phyloP scores from a whole-genome alignment of 2,329 filamentous ascomycete species.

The Epicoccum nigrum region DNA sequence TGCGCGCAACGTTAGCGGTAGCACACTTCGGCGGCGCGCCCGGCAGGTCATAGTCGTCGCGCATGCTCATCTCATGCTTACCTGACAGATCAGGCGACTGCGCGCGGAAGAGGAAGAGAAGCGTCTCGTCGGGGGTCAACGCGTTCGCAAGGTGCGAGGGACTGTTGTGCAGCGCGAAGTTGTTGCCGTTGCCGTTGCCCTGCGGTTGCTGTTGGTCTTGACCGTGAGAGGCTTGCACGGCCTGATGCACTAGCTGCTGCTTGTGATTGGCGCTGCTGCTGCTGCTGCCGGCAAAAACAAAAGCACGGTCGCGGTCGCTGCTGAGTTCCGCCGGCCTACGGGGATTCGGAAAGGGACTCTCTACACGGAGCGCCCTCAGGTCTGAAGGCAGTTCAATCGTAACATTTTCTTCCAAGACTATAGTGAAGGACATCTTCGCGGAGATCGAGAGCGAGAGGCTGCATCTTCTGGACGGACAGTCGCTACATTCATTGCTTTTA shows the following conservation, averaged over 20 bases:
- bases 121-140: not conserved
- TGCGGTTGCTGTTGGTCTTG: constrained; percentile 6
- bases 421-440: too few species aligned
- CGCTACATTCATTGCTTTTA: not conserved
- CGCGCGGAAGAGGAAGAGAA: not conserved
- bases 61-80: constrained; percentile 18
- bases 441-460: too few species aligned
- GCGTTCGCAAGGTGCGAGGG: not conserved
- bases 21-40: constrained; percentile 11
- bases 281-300: not conserved
- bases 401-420: too few species aligned
- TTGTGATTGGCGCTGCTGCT: constrained; percentile 15
- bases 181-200: not conserved
- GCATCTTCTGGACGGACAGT: not conserved
- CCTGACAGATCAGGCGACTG: not conserved
- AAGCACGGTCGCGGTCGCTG: not conserved
- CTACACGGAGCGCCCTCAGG: too few species aligned
- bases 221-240: constrained; percentile 22
- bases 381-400: too few species aligned
- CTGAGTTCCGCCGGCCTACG: not conserved
- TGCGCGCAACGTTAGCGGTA: constrained; percentile 15
- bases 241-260: constrained; percentile 17
- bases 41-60: constrained; percentile 11
- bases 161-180: constrained; percentile 7
- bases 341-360: too few species aligned